A percentile compares a stretch with the other conserved stretches of the same genome.
Conservation (phyloP, 106 monocot genomes). For the Dioscorea dumetorum region DNA sequence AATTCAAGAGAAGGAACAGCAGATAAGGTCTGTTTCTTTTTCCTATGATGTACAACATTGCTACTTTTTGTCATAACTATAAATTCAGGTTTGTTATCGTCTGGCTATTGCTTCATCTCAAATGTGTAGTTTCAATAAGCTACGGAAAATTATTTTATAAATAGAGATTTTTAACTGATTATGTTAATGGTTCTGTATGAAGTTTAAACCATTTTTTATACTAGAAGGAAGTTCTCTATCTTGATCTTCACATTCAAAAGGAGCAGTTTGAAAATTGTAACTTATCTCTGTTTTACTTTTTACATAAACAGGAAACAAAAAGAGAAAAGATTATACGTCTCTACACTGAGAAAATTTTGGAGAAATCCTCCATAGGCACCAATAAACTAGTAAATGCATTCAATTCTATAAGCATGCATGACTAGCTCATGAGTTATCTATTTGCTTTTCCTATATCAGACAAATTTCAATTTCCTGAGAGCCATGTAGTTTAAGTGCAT, state of each 20-base stretch:
- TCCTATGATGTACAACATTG: background rate
- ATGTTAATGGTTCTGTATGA: background rate
- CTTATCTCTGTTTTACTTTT: background rate
- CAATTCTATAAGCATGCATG: too few relatives aligned
- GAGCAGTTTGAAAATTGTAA: background rate
- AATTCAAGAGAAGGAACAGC: constrained; percentile 20
- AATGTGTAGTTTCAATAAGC: too few relatives aligned
- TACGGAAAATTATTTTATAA: too few relatives aligned
- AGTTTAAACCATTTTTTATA: too few relatives aligned
- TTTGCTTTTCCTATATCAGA: background rate
- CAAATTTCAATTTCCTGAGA: background rate
- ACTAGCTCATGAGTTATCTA: background rate
- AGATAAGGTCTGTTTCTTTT: constrained; percentile 32
- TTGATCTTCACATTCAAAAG: background rate
- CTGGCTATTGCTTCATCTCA: too few relatives aligned
- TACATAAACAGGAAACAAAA: too few relatives aligned
- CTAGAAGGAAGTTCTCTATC: too few relatives aligned
- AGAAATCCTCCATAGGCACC: too few relatives aligned
- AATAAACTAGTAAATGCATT: too few relatives aligned
- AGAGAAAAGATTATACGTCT: too few relatives aligned
- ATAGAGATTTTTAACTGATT: background rate
- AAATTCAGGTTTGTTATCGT: too few relatives aligned
- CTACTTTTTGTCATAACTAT: background rate
- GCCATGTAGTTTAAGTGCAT: background rate
- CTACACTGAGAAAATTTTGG: too few relatives aligned